Conservation (phyloP, 2,329 filamentous ascomycete genomes). For the Colletotrichum sansevieriae region DNA sequence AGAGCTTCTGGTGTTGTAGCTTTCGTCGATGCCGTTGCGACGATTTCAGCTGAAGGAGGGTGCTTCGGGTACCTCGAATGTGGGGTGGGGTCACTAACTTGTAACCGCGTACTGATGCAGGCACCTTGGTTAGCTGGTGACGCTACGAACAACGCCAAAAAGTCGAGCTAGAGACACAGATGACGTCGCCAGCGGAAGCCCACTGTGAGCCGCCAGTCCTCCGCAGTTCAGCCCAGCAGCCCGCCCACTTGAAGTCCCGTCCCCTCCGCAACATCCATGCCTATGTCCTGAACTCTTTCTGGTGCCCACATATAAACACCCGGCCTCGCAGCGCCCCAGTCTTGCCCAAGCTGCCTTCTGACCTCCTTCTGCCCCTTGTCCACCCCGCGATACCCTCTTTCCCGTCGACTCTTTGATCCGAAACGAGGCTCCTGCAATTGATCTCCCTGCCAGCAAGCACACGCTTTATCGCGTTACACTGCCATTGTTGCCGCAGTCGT, state of each 20-base stretch:
- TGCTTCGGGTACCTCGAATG: conserved; percentile 20
- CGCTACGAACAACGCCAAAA: conserved; percentile 39
- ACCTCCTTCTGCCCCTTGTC: conserved; percentile 26
- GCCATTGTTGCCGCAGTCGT: conserved; percentile 13
- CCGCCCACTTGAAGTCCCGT: conserved; percentile 30
- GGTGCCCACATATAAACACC: conserved; percentile 35
- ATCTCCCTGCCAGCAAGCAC: neutral
- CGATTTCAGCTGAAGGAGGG: conserved; percentile 6
- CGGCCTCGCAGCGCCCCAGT: conserved; percentile 29
- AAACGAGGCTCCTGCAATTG: neutral
- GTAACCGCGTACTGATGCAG: conserved; percentile 22
- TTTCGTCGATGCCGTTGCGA: conserved; percentile 3
- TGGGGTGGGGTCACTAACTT: conserved; percentile 22
- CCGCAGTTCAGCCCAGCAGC: conserved; percentile 1
- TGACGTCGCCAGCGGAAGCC: conserved; percentile 41
- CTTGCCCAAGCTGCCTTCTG: conserved; percentile 21
- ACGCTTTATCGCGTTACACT: neutral
- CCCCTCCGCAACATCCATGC: conserved; percentile 38
- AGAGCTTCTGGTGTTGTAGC: conserved; percentile 30
- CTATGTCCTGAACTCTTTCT: conserved; percentile 14
- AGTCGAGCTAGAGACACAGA: conserved; percentile 38
- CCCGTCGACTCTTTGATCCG: conserved; percentile 1
- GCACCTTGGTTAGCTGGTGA: conserved; percentile 35
- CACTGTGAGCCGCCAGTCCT: conserved; percentile 10
- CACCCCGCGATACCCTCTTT: conserved; percentile 32